Percentiles rank a stretch among this genome's conserved stretches.
Conservation (phyloP, 1,284 basidiomycete species). For the Ceratobasidium sp. region DNA sequence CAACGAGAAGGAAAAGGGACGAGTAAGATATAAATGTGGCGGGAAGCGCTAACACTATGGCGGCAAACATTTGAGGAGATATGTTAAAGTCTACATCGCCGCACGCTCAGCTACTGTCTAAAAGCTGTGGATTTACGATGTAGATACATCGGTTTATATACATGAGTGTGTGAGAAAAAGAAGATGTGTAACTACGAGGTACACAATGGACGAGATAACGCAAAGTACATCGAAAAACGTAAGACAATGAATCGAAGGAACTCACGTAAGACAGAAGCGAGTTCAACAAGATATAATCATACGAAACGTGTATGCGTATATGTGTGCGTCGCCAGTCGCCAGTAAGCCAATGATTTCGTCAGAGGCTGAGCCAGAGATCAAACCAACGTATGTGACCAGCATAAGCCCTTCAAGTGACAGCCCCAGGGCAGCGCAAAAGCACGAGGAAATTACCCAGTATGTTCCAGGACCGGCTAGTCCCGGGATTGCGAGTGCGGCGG, state of each 20-base stretch:
- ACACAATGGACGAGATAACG: too few relatives aligned
- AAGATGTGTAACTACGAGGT: too few relatives aligned
- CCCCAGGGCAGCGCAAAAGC: constrained; percentile 19
- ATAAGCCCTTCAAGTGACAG: constrained; percentile 30
- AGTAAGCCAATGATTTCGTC: constrained; percentile 17
- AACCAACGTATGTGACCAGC: constrained; percentile 3
- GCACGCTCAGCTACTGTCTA: too few relatives aligned
- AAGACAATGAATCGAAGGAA: too few relatives aligned
- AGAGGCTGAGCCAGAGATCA: background rate
- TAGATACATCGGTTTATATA: too few relatives aligned
- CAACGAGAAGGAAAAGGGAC: constrained; percentile 6
- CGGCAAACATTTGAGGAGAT: background rate
- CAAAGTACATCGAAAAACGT: too few relatives aligned
- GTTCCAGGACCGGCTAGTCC: constrained; percentile 13
- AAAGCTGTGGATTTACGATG: too few relatives aligned
- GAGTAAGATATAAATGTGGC: constrained; percentile 8
- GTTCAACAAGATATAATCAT: background rate
- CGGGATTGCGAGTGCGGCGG: constrained; percentile 19
- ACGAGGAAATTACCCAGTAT: constrained; percentile 16
- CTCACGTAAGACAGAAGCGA: too few relatives aligned
- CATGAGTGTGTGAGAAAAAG: too few relatives aligned
- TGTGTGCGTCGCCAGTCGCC: background rate
- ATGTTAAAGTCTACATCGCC: too few relatives aligned
- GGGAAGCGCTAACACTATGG: constrained; percentile 11
- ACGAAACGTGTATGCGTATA: background rate